Base-by-base conservation (phyloP, 352 stramenopile species). In the Phytophthora constricta region DNA sequence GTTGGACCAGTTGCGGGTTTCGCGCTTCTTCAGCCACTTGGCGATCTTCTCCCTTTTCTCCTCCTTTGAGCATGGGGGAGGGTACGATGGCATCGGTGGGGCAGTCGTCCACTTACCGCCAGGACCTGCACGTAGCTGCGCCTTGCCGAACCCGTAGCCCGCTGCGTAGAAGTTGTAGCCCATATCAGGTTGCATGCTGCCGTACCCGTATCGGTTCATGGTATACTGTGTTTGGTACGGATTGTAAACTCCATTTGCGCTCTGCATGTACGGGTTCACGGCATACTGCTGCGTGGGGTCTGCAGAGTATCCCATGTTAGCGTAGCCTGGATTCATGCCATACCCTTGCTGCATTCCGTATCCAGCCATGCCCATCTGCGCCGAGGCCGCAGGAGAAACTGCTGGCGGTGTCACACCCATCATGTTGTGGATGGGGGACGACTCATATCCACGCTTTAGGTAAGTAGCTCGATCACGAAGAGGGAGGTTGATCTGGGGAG, bases 21-120 rank as follows among this genome's bases (percentile, higher is more conserved):
- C 86, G 31, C 86, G 84, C 61, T 94, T 94, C 71, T 91, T 93
- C 58, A 94, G 70, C 86, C 86, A 94, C 54, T 84, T 84, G 5
- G 82, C 81, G 49, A 94, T 92, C 66, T 92, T 92, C 69, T 91
- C 84, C 53, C 89, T 92, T 70, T 93, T 94, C 58, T 94, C 86
- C 61, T 94, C 84, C 48, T 87, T 87, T 0, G 86, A 94, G 52
- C 84, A 93, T 39, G 86, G 75, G 11, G 82, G 82, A 20, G 84
- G 84, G 46, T 90, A 93, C 59, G 84, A 90, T 25, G 82, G 84
- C 84, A 91, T 91, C 2, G 84, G 82, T 17, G 84, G 82, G 16
- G 79, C 73, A 9, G 77, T 82, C 17, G 81, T 88, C 84, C 84
- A 93, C 52, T 93, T 93, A 22, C 80, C 80, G 26, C 80, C 75